These are phyloP conservation scores for Saccharomycopsis sp. DNA, from an alignment of 805 yeast genomes.

Conservation along the genomic window DNA sequence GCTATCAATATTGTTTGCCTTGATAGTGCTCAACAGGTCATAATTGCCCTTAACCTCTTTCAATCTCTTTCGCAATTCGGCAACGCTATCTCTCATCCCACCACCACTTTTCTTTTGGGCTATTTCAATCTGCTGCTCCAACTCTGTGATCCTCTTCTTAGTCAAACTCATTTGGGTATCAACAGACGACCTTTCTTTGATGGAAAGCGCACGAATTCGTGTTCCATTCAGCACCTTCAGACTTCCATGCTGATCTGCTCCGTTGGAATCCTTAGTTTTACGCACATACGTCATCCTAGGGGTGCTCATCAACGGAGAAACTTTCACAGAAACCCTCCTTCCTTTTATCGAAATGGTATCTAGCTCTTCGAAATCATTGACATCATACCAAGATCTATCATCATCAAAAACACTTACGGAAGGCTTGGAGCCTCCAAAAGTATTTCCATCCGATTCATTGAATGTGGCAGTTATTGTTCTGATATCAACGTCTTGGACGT, in stretches of 20 bases:
- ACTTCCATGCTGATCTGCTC: too few relatives aligned
- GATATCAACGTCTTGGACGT: conserved; percentile 47
- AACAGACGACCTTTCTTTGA: conserved; percentile 21
- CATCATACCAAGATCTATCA: conserved; percentile 54
- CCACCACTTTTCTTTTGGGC: background rate
- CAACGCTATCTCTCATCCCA: background rate
- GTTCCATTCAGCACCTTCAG: too few relatives aligned
- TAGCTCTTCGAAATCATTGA: conserved; percentile 52
- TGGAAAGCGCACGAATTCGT: too few relatives aligned
- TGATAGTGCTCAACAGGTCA: conserved; percentile 6
- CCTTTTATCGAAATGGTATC: conserved; percentile 33
- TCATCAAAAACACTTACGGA: conserved; percentile 38
- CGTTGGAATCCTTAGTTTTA: conserved; percentile 43
- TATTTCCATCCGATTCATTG: conserved; percentile 21
- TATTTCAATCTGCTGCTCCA: conserved; percentile 4
- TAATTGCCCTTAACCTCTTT: conserved; percentile 12
- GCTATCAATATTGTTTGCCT: background rate
- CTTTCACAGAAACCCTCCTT: conserved; percentile 35
- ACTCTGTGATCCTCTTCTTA: conserved; percentile 21
- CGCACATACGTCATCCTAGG: conserved; percentile 64
- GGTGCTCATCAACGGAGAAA: conserved; percentile 56
- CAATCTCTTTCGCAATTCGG: conserved; percentile 9
- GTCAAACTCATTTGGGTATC: conserved; percentile 23
- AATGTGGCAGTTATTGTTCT: conserved; percentile 46
- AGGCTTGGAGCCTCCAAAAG: conserved; percentile 14